Conservation (phyloP, 2,329 filamentous ascomycete genomes). For the Cryphonectria nitschkei region DNA sequence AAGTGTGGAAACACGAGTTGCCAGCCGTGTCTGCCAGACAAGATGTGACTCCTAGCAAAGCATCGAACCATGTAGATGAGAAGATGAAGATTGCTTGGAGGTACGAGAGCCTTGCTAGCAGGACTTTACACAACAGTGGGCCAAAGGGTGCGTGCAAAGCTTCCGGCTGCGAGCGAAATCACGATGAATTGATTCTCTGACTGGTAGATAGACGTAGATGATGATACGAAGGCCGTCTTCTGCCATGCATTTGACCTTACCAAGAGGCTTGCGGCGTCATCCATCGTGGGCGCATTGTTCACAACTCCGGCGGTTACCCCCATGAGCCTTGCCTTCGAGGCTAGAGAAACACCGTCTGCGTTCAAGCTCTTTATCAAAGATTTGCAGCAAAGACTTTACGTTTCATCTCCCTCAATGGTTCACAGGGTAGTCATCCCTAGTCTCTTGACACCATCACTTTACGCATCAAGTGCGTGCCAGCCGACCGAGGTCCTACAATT, state of each 20-base stretch:
- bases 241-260: conserved; percentile 76
- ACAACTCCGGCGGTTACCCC: conserved; percentile 56
- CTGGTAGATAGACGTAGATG: conserved; percentile 29
- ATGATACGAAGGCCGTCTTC: conserved; percentile 49
- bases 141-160: conserved; percentile 30
- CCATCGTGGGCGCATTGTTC: conserved; percentile 54
- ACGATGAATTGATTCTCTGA: conserved; percentile 19
- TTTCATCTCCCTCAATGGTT: conserved; percentile 61
- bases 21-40: conserved; percentile 67
- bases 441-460: conserved; percentile 84
- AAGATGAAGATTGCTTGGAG: conserved; percentile 99
- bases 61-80: conserved; percentile 51
- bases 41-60: conserved; percentile 32
- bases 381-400: conserved; percentile 58
- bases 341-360: conserved; percentile 46
- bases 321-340: conserved; percentile 32
- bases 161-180: conserved; percentile 32
- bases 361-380: conserved; percentile 68
- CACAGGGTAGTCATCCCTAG: conserved; percentile 86
- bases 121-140: conserved; percentile 37
- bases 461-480: conserved; percentile 69
- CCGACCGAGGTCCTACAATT: conserved; percentile 79
- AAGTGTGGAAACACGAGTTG: conserved; percentile 81
- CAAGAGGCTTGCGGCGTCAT: conserved; percentile 59
- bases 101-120: conserved; percentile 79